Conservation (phyloP, 2,329 filamentous ascomycete genomes). For the Penicillium italicum region DNA sequence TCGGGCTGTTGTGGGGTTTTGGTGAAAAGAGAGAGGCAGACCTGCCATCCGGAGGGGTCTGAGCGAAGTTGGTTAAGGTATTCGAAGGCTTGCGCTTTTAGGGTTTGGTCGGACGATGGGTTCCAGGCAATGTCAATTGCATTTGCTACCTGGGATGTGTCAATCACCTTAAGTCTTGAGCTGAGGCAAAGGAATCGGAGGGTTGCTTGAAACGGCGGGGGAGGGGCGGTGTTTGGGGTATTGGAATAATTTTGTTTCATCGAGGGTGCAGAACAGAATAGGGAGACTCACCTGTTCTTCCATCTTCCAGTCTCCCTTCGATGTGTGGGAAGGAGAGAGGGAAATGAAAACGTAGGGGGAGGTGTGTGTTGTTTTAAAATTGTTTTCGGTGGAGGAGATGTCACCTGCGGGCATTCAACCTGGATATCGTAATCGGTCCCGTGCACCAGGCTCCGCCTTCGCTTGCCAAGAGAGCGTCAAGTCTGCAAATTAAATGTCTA, state of each 20-base stretch:
- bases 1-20: constrained; percentile 72
- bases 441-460: constrained; percentile 22
- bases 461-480: constrained; percentile 9
- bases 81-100: constrained; percentile 71
- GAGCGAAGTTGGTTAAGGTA: constrained; percentile 68
- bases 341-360: constrained; percentile 24
- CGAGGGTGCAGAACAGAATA: constrained; percentile 1
- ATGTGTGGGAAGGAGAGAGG: constrained; percentile 21
- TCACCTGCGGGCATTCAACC: constrained; percentile 6
- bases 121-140: constrained; percentile 93
- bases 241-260: constrained; percentile 8
- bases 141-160: constrained; percentile 69
- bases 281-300: constrained; percentile 42
- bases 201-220: constrained; percentile 14
- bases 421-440: constrained; percentile 26
- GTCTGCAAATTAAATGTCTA: not conserved
- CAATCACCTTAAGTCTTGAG: constrained; percentile 14
- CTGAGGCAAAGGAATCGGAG: constrained; percentile 7
- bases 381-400: constrained; percentile 27
- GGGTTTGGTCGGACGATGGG: constrained; percentile 67
- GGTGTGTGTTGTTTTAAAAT: constrained; percentile 26
- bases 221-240: constrained; percentile 13
- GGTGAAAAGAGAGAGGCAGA: constrained; percentile 81
- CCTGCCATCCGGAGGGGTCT: constrained; percentile 84
- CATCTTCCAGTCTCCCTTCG: constrained; percentile 41